These are phyloP conservation scores for Penicillium sp. DNA, from an alignment of 2,329 filamentous ascomycete genomes.

Conservation along the genomic window DNA sequence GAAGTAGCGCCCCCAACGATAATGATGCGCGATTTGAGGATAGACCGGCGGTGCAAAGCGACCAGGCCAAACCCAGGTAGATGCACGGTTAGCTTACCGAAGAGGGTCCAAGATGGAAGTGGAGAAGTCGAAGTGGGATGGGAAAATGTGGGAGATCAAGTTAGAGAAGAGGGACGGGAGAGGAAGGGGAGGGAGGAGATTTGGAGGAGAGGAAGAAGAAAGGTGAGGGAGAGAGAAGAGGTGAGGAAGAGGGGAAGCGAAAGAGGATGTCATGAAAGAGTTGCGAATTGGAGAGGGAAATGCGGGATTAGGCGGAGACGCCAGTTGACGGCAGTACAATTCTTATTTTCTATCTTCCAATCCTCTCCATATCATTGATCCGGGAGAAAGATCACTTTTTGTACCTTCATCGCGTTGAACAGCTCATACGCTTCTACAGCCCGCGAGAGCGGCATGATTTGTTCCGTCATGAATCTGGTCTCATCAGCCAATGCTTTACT, in stretches of 20 bases:
- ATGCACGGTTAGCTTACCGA: conserved; percentile 16
- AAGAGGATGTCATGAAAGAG: conserved; percentile 15
- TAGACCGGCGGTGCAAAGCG: neutral
- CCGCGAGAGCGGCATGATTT: conserved; percentile 63
- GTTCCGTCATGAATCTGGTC: conserved; percentile 67
- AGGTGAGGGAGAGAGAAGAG: conserved; percentile 14
- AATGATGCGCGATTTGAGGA: conserved; percentile 3
- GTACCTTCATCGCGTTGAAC: conserved; percentile 66
- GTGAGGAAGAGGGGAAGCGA: conserved; percentile 16
- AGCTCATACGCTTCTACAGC: conserved; percentile 64
- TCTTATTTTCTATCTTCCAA: neutral
- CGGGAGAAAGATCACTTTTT: conserved; percentile 64
- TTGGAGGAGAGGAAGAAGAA: conserved; percentile 17
- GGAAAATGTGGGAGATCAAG: conserved; percentile 16
- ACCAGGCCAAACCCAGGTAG: conserved; percentile 1
- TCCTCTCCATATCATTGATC: conserved; percentile 28
- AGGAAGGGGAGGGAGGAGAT: conserved; percentile 19
- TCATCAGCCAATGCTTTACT: conserved; percentile 15
- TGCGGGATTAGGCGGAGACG: conserved; percentile 20
- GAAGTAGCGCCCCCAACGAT: conserved; percentile 1
- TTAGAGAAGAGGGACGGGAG: conserved; percentile 13
- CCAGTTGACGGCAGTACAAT: neutral
- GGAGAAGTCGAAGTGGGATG: conserved; percentile 23
- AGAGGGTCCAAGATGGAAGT: conserved; percentile 20
- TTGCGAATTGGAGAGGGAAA: conserved; percentile 12